Evolutionary conservation across 805 yeast species (phyloP).

Genomic region (Starmerella roubikii): DNA sequence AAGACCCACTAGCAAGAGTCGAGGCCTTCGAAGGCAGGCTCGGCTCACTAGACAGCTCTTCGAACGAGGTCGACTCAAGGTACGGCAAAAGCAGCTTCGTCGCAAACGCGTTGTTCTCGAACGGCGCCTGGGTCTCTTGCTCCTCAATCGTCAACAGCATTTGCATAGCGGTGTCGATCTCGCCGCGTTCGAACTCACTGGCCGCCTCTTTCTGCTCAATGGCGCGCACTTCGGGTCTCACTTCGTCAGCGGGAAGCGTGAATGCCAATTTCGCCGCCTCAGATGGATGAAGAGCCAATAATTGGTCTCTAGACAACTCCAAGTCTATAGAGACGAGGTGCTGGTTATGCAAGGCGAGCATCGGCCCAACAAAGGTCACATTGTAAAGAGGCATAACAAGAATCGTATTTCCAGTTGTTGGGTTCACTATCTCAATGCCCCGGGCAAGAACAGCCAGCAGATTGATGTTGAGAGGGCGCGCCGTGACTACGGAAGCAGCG

Average conservation of each 20-base stretch:
- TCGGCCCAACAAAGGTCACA: not conserved
- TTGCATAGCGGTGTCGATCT: slow-evolving; percentile 11
- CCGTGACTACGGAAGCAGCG: not conserved
- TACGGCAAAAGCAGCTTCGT: slow-evolving; percentile 2
- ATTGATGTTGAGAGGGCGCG: slow-evolving; percentile 3
- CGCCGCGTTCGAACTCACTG: slow-evolving; percentile 6
- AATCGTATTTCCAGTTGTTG: slow-evolving; percentile 8
- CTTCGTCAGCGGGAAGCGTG: slow-evolving; percentile 1
- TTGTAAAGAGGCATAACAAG: not conserved
- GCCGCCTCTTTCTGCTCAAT: slow-evolving; percentile 9
- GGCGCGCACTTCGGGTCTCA: slow-evolving; percentile 2
- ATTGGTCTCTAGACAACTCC: not conserved
- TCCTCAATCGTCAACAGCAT: slow-evolving; percentile 11
- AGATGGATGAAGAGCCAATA: not conserved
- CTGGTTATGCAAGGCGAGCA: not conserved
- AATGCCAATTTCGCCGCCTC: slow-evolving; percentile 15
- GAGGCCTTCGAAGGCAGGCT: not conserved
- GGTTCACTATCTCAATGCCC: slow-evolving; percentile 4
- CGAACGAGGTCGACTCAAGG: not conserved
- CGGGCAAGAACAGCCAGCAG: slow-evolving; percentile 1
- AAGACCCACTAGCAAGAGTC: slow-evolving; percentile 1
- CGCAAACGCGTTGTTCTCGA: slow-evolving; percentile 2
- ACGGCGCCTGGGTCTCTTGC: slow-evolving; percentile 5
- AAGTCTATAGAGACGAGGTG: not conserved
- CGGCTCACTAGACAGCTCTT: not conserved